These are phyloP conservation scores for Leccinum arenicola DNA, from an alignment of 768 basidiomycete genomes.

Conservation along the genomic window DNA sequence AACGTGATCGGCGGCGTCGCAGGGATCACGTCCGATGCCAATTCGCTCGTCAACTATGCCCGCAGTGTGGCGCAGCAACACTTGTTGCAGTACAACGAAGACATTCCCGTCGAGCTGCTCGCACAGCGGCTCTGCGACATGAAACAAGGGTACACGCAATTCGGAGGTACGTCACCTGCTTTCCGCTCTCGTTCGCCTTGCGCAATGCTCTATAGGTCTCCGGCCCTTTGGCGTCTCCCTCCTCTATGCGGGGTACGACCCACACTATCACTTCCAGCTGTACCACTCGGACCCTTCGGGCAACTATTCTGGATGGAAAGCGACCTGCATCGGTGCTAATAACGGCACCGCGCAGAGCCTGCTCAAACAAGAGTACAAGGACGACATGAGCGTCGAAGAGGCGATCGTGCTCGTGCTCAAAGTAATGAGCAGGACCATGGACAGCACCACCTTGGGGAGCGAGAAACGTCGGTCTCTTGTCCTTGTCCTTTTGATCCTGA, in stretches of 20 bases:
- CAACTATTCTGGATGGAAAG: conserved; percentile 98
- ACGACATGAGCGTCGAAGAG: conserved; percentile 87
- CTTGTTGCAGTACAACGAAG: conserved; percentile 89
- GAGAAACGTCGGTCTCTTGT: conserved; percentile 80
- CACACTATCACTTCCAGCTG: conserved; percentile 93
- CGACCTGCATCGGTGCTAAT: conserved; percentile 98
- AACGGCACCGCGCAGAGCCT: conserved; percentile 94
- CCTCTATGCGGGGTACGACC: conserved; percentile 95
- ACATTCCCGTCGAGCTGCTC: conserved; percentile 95
- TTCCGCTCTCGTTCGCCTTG: neutral
- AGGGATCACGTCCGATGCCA: conserved; percentile 95
- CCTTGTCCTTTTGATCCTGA: neutral
- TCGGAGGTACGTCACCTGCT: conserved; percentile 62
- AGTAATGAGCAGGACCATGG: conserved; percentile 99
- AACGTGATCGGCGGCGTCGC: conserved; percentile 96
- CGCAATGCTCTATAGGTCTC: conserved; percentile 50
- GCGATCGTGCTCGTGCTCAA: conserved; percentile 89
- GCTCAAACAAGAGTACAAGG: conserved; percentile 98
- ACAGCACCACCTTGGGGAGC: conserved; percentile 92
- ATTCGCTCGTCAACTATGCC: conserved; percentile 94
- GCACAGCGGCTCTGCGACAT: conserved; percentile 93
- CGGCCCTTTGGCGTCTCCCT: conserved; percentile 98
- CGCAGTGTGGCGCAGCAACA: conserved; percentile 88
- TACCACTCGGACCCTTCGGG: conserved; percentile 99
- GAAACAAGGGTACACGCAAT: conserved; percentile 99